Percentiles rank a stretch among this genome's conserved stretches.
phyloP scores from a whole-genome alignment of 495 filamentous ascomycete genomes.

The Neurospora sublineolata region DNA sequence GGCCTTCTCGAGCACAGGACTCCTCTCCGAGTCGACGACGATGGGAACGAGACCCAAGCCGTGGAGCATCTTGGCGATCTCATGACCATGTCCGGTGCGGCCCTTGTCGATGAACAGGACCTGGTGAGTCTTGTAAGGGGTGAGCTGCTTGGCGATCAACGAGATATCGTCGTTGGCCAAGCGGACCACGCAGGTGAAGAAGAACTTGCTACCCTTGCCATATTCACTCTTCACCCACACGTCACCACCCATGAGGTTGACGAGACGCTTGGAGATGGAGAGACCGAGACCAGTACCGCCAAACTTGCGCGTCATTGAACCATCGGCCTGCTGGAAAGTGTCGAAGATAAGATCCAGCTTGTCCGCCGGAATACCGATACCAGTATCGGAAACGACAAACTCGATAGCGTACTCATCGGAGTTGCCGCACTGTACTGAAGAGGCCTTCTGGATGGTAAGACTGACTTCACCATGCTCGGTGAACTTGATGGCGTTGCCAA shows the following conservation, averaged over 20 bases:
- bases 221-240: conserved; percentile 95
- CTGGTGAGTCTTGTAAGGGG: conserved; percentile 81
- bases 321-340: conserved; percentile 98
- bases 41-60: conserved; percentile 70
- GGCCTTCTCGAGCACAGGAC: conserved; percentile 23
- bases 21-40: conserved; percentile 62
- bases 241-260: conserved; percentile 94
- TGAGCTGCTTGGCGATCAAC: conserved; percentile 71
- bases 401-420: conserved; percentile 82
- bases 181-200: conserved; percentile 90
- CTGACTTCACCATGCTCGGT: conserved; percentile 96
- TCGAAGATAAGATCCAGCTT: conserved; percentile 98
- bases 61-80: conserved; percentile 71
- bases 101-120: conserved; percentile 96
- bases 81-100: conserved; percentile 60
- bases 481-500: conserved; percentile 87
- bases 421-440: conserved; percentile 40
- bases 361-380: conserved; percentile 91
- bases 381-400: conserved; percentile 93
- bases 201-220: conserved; percentile 89
- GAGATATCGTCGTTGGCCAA: conserved; percentile 72
- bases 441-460: conserved; percentile 73
- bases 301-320: conserved; percentile 93
- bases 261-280: conserved; percentile 90
- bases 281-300: conserved; percentile 92